These are phyloP conservation scores for Colletotrichum theobromicola DNA, from an alignment of 2,329 filamentous ascomycete species.

Conservation along the genomic window DNA sequence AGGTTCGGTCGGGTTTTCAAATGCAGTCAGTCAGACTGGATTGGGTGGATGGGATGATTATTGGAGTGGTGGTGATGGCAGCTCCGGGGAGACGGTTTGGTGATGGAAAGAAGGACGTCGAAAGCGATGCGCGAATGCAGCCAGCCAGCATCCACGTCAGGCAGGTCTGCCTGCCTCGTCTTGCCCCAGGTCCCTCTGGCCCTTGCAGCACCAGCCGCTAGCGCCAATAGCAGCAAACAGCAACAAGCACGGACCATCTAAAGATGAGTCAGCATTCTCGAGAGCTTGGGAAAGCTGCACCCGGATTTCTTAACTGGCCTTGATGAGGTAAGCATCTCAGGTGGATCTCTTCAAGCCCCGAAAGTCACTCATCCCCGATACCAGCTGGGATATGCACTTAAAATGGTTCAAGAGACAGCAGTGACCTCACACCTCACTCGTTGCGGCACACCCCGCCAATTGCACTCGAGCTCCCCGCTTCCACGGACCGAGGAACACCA, in stretches of 20 bases:
- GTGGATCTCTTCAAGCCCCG: not conserved
- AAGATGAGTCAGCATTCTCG: not conserved
- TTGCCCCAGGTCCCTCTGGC: not conserved
- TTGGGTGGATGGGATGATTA: not conserved
- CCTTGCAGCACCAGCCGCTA: not conserved
- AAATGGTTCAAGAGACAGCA: not conserved
- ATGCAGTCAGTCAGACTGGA: not conserved
- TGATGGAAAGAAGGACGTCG: conserved; percentile 20
- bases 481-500: not conserved
- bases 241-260: not conserved
- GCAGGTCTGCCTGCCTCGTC: conserved; percentile 44
- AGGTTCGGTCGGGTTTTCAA: not conserved
- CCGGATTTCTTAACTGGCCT: not conserved
- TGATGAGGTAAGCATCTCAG: not conserved
- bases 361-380: not conserved
- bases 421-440: not conserved
- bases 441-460: not conserved
- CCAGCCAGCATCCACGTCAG: conserved; percentile 43
- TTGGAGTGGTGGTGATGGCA: conserved; percentile 3
- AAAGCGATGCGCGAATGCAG: conserved; percentile 12
- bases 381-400: not conserved
- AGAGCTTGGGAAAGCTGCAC: not conserved
- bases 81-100: conserved; percentile 15
- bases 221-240: not conserved
- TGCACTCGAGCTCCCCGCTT: not conserved